Evolutionary conservation across 176 grass and related monocot species (phyloP).

Genomic region (Cenchrus fungigraminus): DNA sequence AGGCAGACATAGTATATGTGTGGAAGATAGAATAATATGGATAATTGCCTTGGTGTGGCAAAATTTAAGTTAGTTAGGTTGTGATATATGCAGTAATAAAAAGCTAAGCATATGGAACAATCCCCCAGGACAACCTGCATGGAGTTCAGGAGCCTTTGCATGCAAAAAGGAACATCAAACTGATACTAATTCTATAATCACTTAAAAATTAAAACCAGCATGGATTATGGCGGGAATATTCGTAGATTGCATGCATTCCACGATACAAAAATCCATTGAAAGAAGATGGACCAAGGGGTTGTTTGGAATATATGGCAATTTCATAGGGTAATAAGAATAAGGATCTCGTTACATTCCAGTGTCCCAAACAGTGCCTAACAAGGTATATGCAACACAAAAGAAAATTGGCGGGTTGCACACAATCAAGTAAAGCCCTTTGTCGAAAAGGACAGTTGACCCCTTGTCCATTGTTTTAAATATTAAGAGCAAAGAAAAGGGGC

Average conservation of each 20-base stretch:
- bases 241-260: neutral
- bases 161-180: slow-evolving; percentile 10
- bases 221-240: neutral
- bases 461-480: neutral
- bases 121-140: slow-evolving; percentile 20
- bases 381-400: slow-evolving; percentile 7
- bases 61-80: neutral
- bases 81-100: neutral
- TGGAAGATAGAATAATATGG: slow-evolving; percentile 2
- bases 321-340: neutral
- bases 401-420: neutral
- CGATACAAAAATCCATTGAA: neutral
- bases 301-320: neutral
- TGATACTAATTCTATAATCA: slow-evolving; percentile 27
- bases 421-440: neutral
- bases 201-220: slow-evolving; percentile 15
- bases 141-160: slow-evolving; percentile 12
- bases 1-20: slow-evolving; percentile 1
- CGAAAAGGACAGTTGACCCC: neutral
- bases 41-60: neutral
- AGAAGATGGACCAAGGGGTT: slow-evolving; percentile 3
- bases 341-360: neutral
- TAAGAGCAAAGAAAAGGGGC: slow-evolving; percentile 1
- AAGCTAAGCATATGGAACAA: neutral
- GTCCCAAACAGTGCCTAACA: neutral